A percentile compares a stretch with the other conserved stretches of the same genome.
Evolutionary conservation across 768 basidiomycete genomes (phyloP).

Genomic region (Porpolomopsis calyptriformis): DNA sequence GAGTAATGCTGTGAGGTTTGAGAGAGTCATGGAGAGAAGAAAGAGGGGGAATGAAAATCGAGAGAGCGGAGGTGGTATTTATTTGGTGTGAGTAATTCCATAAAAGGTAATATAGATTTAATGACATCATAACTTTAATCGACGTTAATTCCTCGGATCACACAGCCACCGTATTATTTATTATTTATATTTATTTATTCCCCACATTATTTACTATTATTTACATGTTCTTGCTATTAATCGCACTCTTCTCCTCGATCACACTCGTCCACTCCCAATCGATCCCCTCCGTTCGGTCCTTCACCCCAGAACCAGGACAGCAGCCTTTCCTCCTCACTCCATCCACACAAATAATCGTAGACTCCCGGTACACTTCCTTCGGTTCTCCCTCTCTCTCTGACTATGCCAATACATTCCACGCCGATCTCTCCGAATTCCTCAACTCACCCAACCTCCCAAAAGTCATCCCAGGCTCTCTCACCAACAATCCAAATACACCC

Average conservation of each 20-base stretch:
- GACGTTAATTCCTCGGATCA: too few relatives aligned
- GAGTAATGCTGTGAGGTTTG: conserved; percentile 52
- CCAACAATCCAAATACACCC: conserved; percentile 4
- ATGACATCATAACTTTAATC: too few relatives aligned
- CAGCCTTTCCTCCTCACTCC: conserved; percentile 21
- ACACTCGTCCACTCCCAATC: conserved; percentile 18
- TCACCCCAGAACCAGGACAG: conserved; percentile 13
- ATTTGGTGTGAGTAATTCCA: too few relatives aligned
- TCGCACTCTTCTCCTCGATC: neutral
- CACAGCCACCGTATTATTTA: too few relatives aligned
- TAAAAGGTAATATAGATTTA: too few relatives aligned
- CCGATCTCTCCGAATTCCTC: conserved; percentile 23
- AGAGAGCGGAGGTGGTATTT: too few relatives aligned
- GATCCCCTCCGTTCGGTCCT: conserved; percentile 29
- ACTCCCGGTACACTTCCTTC: conserved; percentile 16
- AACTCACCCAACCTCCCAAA: conserved; percentile 19
- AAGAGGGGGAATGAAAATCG: neutral
- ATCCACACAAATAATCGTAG: conserved; percentile 27
- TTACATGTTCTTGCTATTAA: too few relatives aligned
- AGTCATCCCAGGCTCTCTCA: conserved; percentile 8
- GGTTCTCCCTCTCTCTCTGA: conserved; percentile 23
- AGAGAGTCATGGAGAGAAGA: conserved; percentile 39
- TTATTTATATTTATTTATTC: too few relatives aligned
- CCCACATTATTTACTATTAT: too few relatives aligned
- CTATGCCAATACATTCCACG: conserved; percentile 28